phyloP scores from a whole-genome alignment of 208 protist genomes.

The Balamuthia mandrillaris region DNA sequence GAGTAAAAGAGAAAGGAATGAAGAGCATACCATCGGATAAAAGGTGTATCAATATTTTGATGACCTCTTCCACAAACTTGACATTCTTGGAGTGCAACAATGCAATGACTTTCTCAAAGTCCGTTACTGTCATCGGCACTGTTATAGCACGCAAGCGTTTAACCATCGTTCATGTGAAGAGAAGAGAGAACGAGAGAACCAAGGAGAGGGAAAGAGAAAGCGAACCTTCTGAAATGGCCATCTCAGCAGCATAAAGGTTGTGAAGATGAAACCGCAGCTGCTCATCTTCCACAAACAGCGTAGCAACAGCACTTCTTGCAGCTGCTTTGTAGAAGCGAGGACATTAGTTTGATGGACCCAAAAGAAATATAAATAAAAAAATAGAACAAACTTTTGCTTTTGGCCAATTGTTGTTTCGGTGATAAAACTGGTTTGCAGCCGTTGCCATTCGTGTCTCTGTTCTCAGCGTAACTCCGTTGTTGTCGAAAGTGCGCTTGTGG shows the following conservation, averaged over 20 bases:
- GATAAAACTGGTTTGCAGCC: too few relatives aligned
- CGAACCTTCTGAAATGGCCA: background rate
- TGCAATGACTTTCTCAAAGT: slow-evolving; percentile 29
- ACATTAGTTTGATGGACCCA: too few relatives aligned
- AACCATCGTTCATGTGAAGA: background rate
- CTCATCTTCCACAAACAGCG: too few relatives aligned
- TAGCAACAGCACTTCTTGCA: too few relatives aligned
- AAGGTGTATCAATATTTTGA: slow-evolving; percentile 41
- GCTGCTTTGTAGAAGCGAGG: too few relatives aligned
- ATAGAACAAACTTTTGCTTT: too few relatives aligned
- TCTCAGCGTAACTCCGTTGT: too few relatives aligned
- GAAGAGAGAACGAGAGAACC: background rate
- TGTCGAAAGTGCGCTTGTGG: too few relatives aligned
- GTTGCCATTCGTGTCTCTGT: too few relatives aligned
- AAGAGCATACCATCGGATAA: background rate
- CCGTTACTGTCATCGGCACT: background rate
- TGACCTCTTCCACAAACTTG: slow-evolving; percentile 33
- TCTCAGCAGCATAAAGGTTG: background rate
- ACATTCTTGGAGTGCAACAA: slow-evolving; percentile 38
- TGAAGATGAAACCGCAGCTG: too few relatives aligned
- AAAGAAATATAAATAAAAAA: too few relatives aligned
- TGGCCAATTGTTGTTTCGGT: too few relatives aligned
- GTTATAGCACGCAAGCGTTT: background rate
- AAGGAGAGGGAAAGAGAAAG: background rate
- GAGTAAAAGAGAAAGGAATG: background rate